phyloP scores from a whole-genome alignment of 192 early-diverging fungal species.

The Lunasporangiospora selenospora region DNA sequence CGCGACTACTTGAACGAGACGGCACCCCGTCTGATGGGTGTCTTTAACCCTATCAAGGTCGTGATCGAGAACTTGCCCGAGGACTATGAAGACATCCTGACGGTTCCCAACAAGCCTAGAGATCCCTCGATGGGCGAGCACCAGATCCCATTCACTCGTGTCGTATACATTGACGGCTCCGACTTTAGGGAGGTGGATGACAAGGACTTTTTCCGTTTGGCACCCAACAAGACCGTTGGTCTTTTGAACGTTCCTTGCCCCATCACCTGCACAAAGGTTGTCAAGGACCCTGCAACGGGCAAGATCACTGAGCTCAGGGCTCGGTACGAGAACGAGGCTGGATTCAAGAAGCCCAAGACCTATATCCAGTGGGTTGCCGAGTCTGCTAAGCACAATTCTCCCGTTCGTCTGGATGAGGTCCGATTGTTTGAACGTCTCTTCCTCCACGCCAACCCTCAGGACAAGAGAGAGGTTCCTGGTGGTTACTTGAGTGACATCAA shows the following conservation, averaged over 20 bases:
- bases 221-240: conserved; percentile 94
- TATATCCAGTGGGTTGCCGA: conserved; percentile 99
- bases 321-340: conserved; percentile 73
- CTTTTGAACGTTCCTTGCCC: conserved; percentile 85
- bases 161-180: conserved; percentile 93
- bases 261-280: conserved; percentile 84
- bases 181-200: conserved; percentile 96
- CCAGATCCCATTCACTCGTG: conserved; percentile 87
- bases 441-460: conserved; percentile 85
- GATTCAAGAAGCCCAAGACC: conserved; percentile 88
- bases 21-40: conserved; percentile 93
- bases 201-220: conserved; percentile 95
- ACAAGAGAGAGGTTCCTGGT: conserved; percentile 80
- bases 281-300: conserved; percentile 80
- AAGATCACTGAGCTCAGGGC: conserved; percentile 85
- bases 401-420: conserved; percentile 83
- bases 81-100: conserved; percentile 78
- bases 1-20: conserved; percentile 93
- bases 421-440: conserved; percentile 90
- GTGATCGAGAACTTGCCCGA: conserved; percentile 91
- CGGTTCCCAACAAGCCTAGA: conserved; percentile 89
- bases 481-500: conserved; percentile 95
- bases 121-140: conserved; percentile 88
- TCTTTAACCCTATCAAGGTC: conserved; percentile 88
- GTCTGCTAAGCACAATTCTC: conserved; percentile 80